Conservation (phyloP, 2,329 filamentous ascomycete genomes). For the Neurospora sp. region DNA sequence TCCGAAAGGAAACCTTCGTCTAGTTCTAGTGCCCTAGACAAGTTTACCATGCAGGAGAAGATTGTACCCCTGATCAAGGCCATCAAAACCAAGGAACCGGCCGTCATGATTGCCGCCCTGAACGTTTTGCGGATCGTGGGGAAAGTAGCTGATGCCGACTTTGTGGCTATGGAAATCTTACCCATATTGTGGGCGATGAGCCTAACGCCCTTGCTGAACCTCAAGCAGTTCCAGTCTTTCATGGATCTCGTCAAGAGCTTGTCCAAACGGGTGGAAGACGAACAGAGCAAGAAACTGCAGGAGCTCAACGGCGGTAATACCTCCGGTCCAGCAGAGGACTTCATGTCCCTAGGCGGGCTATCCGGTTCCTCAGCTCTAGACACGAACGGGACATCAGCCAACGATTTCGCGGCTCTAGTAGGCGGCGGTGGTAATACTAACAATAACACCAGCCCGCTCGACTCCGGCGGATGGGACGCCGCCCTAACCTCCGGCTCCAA, state of each 20-base stretch:
- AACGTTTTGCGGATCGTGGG: constrained; percentile 79
- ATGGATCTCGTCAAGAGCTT: constrained; percentile 80
- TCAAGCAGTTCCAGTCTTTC: constrained; percentile 80
- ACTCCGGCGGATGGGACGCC: constrained; percentile 44
- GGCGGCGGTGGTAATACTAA: constrained; percentile 47
- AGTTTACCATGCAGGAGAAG: constrained; percentile 97
- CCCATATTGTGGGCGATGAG: constrained; percentile 89
- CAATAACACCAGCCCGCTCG: constrained; percentile 26
- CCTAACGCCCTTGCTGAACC: constrained; percentile 76
- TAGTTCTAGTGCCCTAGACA: constrained; percentile 76
- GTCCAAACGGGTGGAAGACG: constrained; percentile 72
- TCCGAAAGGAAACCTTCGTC: constrained; percentile 47
- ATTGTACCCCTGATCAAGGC: constrained; percentile 80
- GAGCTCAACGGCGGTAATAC: constrained; percentile 60
- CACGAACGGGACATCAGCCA: constrained; percentile 43
- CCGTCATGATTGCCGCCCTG: constrained; percentile 90
- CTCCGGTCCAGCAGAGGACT: constrained; percentile 46
- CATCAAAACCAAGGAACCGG: constrained; percentile 96
- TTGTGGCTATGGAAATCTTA: constrained; percentile 82
- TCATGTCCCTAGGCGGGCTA: constrained; percentile 60
- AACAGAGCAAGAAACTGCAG: constrained; percentile 80
- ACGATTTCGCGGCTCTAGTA: constrained; percentile 83
- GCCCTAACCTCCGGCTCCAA: constrained; percentile 20
- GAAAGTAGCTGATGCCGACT: constrained; percentile 73
- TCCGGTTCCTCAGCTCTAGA: constrained; percentile 48